A percentile compares a stretch with the other conserved stretches of the same genome.
Evolutionary conservation across 441 rosid species (phyloP).

Genomic region (Gossypium laxum): DNA sequence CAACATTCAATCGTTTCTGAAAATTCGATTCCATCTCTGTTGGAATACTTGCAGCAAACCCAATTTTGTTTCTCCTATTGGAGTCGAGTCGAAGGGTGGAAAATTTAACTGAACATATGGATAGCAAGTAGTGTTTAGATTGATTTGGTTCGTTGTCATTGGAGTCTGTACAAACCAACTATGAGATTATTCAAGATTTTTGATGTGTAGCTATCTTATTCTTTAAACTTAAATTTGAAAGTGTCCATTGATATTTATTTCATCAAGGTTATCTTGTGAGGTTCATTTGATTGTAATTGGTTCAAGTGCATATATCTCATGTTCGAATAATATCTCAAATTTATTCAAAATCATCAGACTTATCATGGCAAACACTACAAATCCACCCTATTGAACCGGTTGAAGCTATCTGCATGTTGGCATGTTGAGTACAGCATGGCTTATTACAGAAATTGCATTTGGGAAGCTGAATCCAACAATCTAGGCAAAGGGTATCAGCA

Average conservation of each 20-base stretch:
- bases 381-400: slow-evolving; percentile 28
- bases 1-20: not conserved
- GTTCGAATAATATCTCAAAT: not conserved
- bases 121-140: slow-evolving; percentile 16
- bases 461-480: slow-evolving; percentile 65
- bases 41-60: slow-evolving; percentile 28
- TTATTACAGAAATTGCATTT: slow-evolving; percentile 65
- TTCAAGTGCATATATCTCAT: not conserved
- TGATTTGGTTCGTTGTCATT: slow-evolving; percentile 10
- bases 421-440: slow-evolving; percentile 56
- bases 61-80: slow-evolving; percentile 52
- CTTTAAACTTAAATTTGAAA: no score
- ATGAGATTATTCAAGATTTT: slow-evolving; percentile 6
- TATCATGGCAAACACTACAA: slow-evolving; percentile 43
- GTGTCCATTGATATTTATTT: not conserved
- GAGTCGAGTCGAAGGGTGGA: slow-evolving; percentile 27
- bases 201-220: no score
- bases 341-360: slow-evolving; percentile 17
- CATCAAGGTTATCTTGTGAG: not conserved
- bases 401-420: slow-evolving; percentile 13
- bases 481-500: slow-evolving; percentile 38
- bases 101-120: slow-evolving; percentile 24
- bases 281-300: not conserved
- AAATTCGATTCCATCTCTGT: slow-evolving; percentile 12
- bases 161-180: slow-evolving; percentile 25